Base-by-base conservation (phyloP, 768 basidiomycete species). In the Rhodotorula paludigena region DNA sequence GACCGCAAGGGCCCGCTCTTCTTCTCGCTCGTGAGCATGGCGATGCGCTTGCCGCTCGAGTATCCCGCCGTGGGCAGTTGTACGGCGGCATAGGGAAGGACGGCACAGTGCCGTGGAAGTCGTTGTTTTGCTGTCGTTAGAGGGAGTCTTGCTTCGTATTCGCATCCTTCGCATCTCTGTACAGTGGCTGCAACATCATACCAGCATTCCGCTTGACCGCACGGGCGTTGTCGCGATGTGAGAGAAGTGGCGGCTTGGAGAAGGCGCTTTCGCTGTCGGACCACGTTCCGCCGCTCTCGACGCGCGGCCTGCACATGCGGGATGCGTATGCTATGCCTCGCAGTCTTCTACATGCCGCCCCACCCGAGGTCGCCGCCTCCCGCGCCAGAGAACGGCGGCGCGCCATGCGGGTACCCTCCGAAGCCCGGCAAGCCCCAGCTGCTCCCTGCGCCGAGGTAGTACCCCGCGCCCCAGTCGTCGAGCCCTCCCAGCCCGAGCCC, bases 1-100 rank as follows among this genome's bases (percentile, higher is more conserved):
- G 61, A 72, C 28, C 73, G 76, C 30, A 73, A 69, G 54, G 80
- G 80, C 3, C 80, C 80, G 28, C 66, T 80, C 47, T 81, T 76
- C 69, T 80, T 77, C 63, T 75, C 78, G 21, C 42, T 80, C 54
- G 79, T 80, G 44, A 74, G 75, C 56, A 78, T 79, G 53, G 72
- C 76, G 42, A 75, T 79, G 75, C 73, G 78, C 58, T 39, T 79
- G 57, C 72, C 74, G 59, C 76, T 79, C 49, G 62, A 63, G 55
- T 81, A 72, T 23, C 70, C 70, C 32, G 48, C 44, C 25, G 54
- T 63, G 18, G 65, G 69, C 4, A 66, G 61, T 3, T 67, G 69
- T 57, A 5, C 38, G 36, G 38, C 32, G 32, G n/a, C n/a, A n/a
- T n/a, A n/a, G n/a, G n/a, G n/a, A n/a, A n/a, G n/a, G n/a, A n/a